A percentile compares a stretch with the other conserved stretches of the same genome.
Evolutionary conservation across 768 basidiomycete genomes (phyloP).

Genomic region (Amanita molliuscula): DNA sequence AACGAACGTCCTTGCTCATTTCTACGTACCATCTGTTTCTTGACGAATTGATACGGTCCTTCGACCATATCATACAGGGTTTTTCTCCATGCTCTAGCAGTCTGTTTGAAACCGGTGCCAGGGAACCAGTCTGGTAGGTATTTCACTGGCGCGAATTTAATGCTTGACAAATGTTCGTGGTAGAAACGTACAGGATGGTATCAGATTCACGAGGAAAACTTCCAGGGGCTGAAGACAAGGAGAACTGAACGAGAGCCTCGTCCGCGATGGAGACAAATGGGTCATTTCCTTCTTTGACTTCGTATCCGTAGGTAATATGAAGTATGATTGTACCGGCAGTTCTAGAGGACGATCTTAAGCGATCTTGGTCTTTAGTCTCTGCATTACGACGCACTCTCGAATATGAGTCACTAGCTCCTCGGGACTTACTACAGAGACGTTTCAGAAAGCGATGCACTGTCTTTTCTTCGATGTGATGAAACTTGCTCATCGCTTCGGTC

Average conservation of each 20-base stretch:
- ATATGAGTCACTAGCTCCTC: slow-evolving; percentile 22
- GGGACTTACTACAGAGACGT: slow-evolving; percentile 23
- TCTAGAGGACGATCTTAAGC: not conserved
- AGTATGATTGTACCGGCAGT: slow-evolving; percentile 14
- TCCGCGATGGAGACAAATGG: slow-evolving; percentile 20
- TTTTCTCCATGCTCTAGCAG: slow-evolving; percentile 24
- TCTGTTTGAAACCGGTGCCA: slow-evolving; percentile 34
- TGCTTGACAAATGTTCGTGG: not conserved
- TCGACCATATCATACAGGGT: slow-evolving; percentile 23
- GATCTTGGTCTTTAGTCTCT: not conserved
- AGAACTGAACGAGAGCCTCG: slow-evolving; percentile 14
- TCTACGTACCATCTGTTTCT: slow-evolving; percentile 18
- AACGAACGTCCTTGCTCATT: not conserved
- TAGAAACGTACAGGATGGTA: slow-evolving; percentile 9
- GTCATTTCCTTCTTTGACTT: slow-evolving; percentile 18
- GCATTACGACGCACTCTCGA: slow-evolving; percentile 18
- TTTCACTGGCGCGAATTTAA: slow-evolving; percentile 17
- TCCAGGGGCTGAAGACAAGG: slow-evolving; percentile 16
- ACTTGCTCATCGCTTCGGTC: slow-evolving; percentile 23
- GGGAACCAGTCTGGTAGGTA: slow-evolving; percentile 37
- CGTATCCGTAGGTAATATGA: slow-evolving; percentile 20
- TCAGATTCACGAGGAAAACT: slow-evolving; percentile 20
- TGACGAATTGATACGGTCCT: slow-evolving; percentile 23
- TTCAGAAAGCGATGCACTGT: slow-evolving; percentile 30
- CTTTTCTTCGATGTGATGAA: slow-evolving; percentile 25